Evolutionary conservation across 345 rosid genomes (phyloP), one percentile per base, ranked within the genome.

Genomic region (Heritiera littoralis): DNA sequence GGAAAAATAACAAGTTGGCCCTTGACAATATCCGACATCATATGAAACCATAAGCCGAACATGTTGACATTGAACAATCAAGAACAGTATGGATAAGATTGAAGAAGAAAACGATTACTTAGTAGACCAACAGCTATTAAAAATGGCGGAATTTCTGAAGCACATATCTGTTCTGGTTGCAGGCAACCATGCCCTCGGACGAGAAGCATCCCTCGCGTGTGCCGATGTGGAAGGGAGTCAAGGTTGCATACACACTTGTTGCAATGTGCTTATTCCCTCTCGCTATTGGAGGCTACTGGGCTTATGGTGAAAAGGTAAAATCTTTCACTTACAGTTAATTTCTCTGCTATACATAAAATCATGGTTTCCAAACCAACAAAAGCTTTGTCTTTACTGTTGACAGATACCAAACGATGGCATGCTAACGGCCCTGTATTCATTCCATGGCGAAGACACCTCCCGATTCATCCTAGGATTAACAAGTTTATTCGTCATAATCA

Each of bases 121-220:
- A 35, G 38, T 35, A 35, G 38, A 35, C 64, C 32, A 8, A 20
- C 15, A n/a, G 7, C 59, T 3, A 49, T 13, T 28, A 28, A 49
- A n/a, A 71, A 32, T 14, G 60, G 61, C 43, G 2, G 52, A 72
- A 17, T 17, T 52, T 43, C 8, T 72, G 5, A 72, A 52, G 76
- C 35, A 66, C 14, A 4, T 54, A 35, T 10, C 63, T 48, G 3
- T 9, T 68, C 54, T 71, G 49, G 17, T 58, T 80, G 84, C 81
- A 92, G 94, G 93, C 91, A 7, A 91, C 94, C 35, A 89, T 92
- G 88, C 97, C 94, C 23, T 92, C 93, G 0, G 85, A 90, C 61
- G 91, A 92, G 85, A 92, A 92, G 80, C 85, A 84, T 61, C 93
- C 93, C 64, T 89, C 94, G 18, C 79, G 86, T 4, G 86, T 85